Evolutionary conservation across 768 basidiomycete species (phyloP), one percentile per base, ranked within the genome.

Genomic region (Exsudoporus frostii): DNA sequence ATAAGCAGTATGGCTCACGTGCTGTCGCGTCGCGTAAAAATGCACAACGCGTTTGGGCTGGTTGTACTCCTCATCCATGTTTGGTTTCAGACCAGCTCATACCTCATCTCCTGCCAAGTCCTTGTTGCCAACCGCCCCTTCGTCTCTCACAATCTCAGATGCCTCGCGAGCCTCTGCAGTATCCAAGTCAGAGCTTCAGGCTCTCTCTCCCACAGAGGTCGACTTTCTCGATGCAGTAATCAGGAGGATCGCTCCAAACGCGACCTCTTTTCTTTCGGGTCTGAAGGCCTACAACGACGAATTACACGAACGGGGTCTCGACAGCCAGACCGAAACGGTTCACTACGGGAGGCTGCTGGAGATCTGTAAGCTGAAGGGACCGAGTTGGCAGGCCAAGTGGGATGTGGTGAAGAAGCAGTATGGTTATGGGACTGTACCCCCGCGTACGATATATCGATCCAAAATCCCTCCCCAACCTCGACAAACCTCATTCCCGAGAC

Each of bases 251-350:
- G 78, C 85, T 6, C 73, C 81, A 8, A 72, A 77, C 9, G 86
- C 89, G 15, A 87, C 87, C 5, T 87, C 87, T 0, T 92, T 92
- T 63, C 75, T 90, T 36, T 79, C 82, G 5, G 80, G 92, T n/a
- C 85, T 91, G 76, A 90, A 88, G 64, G 87, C 90, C 0, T 93
- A 94, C 70, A 89, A 85, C 62, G 84, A 88, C 51, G 80, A 92
- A 20, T 72, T 93, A 22, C 78, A 80, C 53, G 86, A 88, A 59
- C 79, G 84, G 2, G 86, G 86, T 3, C 70, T 92, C n/a, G 88
- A 92, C 56, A 79, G 85, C 20, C 83, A 85, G 56, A 75, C 80
- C 8, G 92, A 92, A 66, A 88, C 89, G 10, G 74, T 85, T 4
- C 90, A 87, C 64, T 95, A 93, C 66, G 83, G 84, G 19, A 88